phyloP scores from a whole-genome alignment of 1,284 basidiomycete genomes.

The Fomitopsis pinicola region DNA sequence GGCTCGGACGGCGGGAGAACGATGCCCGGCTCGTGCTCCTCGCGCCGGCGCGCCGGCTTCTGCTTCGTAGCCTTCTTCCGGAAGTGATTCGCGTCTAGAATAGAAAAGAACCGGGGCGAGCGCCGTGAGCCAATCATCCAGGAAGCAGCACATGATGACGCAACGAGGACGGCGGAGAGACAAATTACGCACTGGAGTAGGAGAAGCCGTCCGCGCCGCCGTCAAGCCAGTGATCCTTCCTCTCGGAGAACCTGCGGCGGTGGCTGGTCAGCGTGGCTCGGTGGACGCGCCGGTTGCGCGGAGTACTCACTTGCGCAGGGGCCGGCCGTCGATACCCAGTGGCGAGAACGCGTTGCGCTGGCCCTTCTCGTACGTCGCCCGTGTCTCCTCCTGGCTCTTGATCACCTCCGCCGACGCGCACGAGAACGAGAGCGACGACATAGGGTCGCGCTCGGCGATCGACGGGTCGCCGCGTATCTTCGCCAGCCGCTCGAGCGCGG shows the following conservation, averaged over 20 bases:
- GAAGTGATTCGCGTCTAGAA: neutral
- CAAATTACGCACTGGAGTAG: slow-evolving; percentile 40
- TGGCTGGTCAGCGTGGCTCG: neutral
- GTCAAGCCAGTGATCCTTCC: slow-evolving; percentile 60
- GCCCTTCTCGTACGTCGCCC: slow-evolving; percentile 44
- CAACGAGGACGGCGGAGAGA: neutral
- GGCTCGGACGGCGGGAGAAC: slow-evolving; percentile 25
- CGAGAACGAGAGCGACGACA: slow-evolving; percentile 64
- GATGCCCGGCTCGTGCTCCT: slow-evolving; percentile 1
- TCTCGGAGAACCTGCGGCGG: slow-evolving; percentile 28
- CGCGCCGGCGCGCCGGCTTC: slow-evolving; percentile 4
- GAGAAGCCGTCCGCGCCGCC: slow-evolving; percentile 53
- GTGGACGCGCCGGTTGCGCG: neutral
- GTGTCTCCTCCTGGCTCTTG: slow-evolving; percentile 45
- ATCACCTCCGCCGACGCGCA: slow-evolving; percentile 50
- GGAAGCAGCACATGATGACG: neutral
- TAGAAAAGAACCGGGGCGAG: neutral
- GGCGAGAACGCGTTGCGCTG: slow-evolving; percentile 52
- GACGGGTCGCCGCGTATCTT: slow-evolving; percentile 44
- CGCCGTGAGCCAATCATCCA: neutral
- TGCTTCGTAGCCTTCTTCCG: slow-evolving; percentile 9
- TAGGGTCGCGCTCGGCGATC: slow-evolving; percentile 49
- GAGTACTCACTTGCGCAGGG: slow-evolving; percentile 50
- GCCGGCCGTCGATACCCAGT: slow-evolving; percentile 50
- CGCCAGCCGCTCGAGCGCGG: slow-evolving; percentile 49